Conservation (phyloP, 768 basidiomycete species). For the Boletus huronensis region DNA sequence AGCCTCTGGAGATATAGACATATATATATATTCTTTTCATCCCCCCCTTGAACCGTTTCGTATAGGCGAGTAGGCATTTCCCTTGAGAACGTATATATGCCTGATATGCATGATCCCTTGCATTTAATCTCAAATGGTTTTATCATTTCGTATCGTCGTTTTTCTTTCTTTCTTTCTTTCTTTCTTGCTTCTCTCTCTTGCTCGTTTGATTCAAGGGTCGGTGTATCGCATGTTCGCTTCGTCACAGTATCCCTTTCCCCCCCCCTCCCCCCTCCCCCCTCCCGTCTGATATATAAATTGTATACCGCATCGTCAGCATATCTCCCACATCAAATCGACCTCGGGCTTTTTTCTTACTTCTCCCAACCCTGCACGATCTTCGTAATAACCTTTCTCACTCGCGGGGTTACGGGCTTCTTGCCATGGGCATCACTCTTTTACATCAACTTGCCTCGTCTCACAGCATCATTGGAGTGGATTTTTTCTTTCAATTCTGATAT, state of each 20-base stretch:
- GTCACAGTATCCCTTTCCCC: slow-evolving; percentile 6
- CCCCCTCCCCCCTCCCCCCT: too few species aligned
- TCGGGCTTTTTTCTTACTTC: background rate
- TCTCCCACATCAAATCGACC: slow-evolving; percentile 13
- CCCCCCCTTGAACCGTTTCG: background rate
- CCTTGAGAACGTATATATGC: slow-evolving; percentile 21
- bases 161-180: background rate
- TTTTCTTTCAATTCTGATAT: slow-evolving; percentile 1
- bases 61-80: slow-evolving; percentile 21
- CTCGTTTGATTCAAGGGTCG: slow-evolving; percentile 13
- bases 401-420: background rate
- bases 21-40: background rate
- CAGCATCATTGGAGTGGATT: slow-evolving; percentile 4
- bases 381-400: background rate
- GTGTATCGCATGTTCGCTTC: slow-evolving; percentile 9
- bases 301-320: slow-evolving; percentile 28
- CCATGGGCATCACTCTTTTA: background rate
- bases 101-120: slow-evolving; percentile 24
- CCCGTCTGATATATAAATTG: slow-evolving; percentile 18
- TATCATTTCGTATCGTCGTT: slow-evolving; percentile 14
- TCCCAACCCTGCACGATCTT: slow-evolving; percentile 3
- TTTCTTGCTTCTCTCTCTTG: slow-evolving; percentile 15
- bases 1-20: slow-evolving; percentile 76
- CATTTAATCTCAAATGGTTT: slow-evolving; percentile 21
- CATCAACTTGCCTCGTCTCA: background rate